Conservation (phyloP, 805 yeast genomes). For the Blastobotrys attinorum region DNA sequence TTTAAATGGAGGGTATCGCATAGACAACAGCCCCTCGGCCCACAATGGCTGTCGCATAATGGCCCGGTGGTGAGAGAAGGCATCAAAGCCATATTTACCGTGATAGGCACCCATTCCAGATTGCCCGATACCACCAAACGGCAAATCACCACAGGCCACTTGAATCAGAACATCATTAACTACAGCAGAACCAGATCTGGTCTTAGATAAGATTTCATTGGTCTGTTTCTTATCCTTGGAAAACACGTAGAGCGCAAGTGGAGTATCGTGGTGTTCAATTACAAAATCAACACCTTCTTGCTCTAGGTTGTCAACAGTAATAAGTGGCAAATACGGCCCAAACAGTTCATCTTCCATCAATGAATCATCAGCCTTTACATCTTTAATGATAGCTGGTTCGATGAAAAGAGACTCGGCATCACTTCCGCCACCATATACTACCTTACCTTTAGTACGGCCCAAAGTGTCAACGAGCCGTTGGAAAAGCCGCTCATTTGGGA, state of each 20-base stretch:
- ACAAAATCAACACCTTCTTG: slow-evolving; percentile 29
- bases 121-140: slow-evolving; percentile 86
- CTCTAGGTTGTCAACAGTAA: slow-evolving; percentile 38
- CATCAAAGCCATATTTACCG: slow-evolving; percentile 57
- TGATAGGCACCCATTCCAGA: slow-evolving; percentile 84
- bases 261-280: slow-evolving; percentile 52
- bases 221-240: slow-evolving; percentile 41
- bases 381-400: slow-evolving; percentile 65
- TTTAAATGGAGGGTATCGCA: slow-evolving; percentile 60
- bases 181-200: slow-evolving; percentile 67
- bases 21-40: slow-evolving; percentile 50
- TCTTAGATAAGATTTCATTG: slow-evolving; percentile 38
- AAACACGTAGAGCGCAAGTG: slow-evolving; percentile 74
- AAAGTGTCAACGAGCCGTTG: slow-evolving; percentile 22
- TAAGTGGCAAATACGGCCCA: slow-evolving; percentile 77
- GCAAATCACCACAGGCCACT: slow-evolving; percentile 57
- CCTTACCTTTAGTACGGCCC: slow-evolving; percentile 41
- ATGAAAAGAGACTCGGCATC: slow-evolving; percentile 32
- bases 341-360: slow-evolving; percentile 72
- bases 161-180: slow-evolving; percentile 70
- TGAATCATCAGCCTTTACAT: slow-evolving; percentile 57
- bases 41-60: slow-evolving; percentile 55
- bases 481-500: slow-evolving; percentile 48
- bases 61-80: slow-evolving; percentile 74
- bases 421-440: slow-evolving; percentile 36